Conservation (phyloP, 2,329 filamentous ascomycete genomes). For the Microcyclospora tardicrescens region DNA sequence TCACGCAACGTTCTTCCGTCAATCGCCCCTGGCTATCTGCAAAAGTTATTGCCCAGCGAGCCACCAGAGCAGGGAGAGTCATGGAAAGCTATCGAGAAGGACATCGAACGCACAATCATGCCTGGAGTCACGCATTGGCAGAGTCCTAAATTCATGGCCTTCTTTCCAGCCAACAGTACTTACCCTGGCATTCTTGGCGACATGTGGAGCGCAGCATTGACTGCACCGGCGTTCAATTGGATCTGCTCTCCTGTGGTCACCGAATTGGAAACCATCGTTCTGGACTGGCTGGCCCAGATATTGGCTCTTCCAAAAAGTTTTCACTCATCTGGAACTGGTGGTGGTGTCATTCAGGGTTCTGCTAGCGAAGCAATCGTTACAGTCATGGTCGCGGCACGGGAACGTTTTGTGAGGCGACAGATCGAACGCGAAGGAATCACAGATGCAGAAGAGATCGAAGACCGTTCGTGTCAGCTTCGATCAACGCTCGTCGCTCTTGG, state of each 20-base stretch:
- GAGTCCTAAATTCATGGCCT: constrained; percentile 88
- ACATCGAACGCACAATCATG: constrained; percentile 76
- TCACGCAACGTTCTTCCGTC: constrained; percentile 60
- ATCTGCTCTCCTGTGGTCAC: constrained; percentile 85
- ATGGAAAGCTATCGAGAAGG: constrained; percentile 68
- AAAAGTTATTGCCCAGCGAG: constrained; percentile 57
- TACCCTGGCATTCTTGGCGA: constrained; percentile 83
- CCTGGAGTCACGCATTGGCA: constrained; percentile 93
- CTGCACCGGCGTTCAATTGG: constrained; percentile 92
- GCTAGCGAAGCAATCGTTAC: constrained; percentile 81
- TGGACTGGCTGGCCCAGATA: constrained; percentile 80
- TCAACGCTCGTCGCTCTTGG: constrained; percentile 67
- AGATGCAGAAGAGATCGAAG: constrained; percentile 47
- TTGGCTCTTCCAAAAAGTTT: constrained; percentile 62
- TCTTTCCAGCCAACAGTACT: constrained; percentile 72
- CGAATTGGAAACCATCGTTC: constrained; percentile 80
- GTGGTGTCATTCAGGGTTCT: constrained; percentile 88
- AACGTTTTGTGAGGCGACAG: constrained; percentile 56
- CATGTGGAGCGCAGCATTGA: constrained; percentile 82
- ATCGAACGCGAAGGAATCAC: constrained; percentile 37
- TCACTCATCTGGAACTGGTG: constrained; percentile 60
- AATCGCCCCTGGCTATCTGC: constrained; percentile 75
- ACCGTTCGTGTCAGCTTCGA: constrained; percentile 53
- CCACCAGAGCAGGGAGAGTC: constrained; percentile 55
- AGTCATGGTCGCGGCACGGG: constrained; percentile 74